phyloP scores from a whole-genome alignment of 2,329 filamentous ascomycete species.

The Achaetomium macrosporum region DNA sequence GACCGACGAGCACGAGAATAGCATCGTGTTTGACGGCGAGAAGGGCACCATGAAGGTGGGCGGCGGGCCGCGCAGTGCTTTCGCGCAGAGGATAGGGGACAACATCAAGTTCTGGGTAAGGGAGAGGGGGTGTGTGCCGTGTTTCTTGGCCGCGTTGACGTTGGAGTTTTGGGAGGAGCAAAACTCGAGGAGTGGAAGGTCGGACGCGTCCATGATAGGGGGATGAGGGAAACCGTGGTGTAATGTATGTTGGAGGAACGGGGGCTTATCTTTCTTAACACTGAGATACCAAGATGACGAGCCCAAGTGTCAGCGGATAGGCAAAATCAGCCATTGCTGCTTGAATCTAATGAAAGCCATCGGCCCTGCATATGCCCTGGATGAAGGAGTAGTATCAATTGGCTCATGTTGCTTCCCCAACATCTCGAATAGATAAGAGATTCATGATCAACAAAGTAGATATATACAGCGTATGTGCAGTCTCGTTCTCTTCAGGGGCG shows the following conservation, averaged over 20 bases:
- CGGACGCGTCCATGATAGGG: too few relatives aligned
- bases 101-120: slow-evolving; percentile 95
- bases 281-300: too few relatives aligned
- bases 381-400: too few relatives aligned
- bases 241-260: too few relatives aligned
- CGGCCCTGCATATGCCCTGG: too few relatives aligned
- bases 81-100: slow-evolving; percentile 77
- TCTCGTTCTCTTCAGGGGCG: not conserved
- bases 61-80: slow-evolving; percentile 79
- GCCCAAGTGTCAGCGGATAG: too few relatives aligned
- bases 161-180: slow-evolving; percentile 83
- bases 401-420: too few relatives aligned
- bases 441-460: not conserved
- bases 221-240: too few relatives aligned
- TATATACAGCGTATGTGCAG: slow-evolving; percentile 9
- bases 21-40: slow-evolving; percentile 83
- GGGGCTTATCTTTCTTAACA: too few relatives aligned
- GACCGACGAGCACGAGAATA: slow-evolving; percentile 65
- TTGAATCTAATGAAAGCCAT: too few relatives aligned
- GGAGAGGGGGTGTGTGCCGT: slow-evolving; percentile 87
- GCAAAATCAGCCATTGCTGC: too few relatives aligned
- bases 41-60: slow-evolving; percentile 97
- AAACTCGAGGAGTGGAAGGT: slow-evolving; percentile 29
- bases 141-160: slow-evolving; percentile 84
- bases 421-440: not conserved